Conservation (phyloP, 192 early-diverging fungal genomes). For the Coemansia guatemalensis region DNA sequence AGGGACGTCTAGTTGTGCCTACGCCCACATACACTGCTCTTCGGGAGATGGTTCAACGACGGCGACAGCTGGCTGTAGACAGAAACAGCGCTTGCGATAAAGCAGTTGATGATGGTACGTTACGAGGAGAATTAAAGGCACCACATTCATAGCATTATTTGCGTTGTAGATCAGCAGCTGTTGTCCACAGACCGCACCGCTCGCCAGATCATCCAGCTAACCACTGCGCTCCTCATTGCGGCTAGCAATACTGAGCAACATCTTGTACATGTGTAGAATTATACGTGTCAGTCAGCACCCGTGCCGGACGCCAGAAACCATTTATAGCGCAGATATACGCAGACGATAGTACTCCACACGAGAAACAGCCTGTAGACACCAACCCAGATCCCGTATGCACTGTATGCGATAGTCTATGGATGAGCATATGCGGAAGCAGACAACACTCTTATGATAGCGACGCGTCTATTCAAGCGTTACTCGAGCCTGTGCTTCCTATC, state of each 20-base stretch:
- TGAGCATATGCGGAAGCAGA: constrained; percentile 6
- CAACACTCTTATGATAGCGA: neutral
- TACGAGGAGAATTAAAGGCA: neutral
- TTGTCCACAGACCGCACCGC: neutral
- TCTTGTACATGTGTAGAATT: constrained; percentile 1
- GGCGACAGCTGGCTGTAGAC: neutral
- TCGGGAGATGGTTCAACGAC: constrained; percentile 22
- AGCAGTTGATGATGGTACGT: neutral
- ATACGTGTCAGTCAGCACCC: constrained; percentile 1
- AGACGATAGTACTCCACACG: neutral
- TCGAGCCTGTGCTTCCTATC: constrained; percentile 31
- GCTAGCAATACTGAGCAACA: neutral
- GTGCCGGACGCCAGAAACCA: neutral
- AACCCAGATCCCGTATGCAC: constrained; percentile 12
- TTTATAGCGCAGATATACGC: constrained; percentile 11
- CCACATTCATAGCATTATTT: neutral
- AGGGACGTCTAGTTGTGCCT: constrained; percentile 17
- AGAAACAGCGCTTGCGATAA: constrained; percentile 3
- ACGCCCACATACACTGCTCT: constrained; percentile 11
- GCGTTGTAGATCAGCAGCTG: neutral
- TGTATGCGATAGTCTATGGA: constrained; percentile 11
- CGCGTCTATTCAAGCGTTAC: constrained; percentile 1
- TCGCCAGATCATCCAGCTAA: neutral
- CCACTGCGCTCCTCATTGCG: neutral
- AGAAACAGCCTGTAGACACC: neutral